Evolutionary conservation across 2,329 filamentous ascomycete genomes (phyloP).

Genomic region (Sporothrix inflata): DNA sequence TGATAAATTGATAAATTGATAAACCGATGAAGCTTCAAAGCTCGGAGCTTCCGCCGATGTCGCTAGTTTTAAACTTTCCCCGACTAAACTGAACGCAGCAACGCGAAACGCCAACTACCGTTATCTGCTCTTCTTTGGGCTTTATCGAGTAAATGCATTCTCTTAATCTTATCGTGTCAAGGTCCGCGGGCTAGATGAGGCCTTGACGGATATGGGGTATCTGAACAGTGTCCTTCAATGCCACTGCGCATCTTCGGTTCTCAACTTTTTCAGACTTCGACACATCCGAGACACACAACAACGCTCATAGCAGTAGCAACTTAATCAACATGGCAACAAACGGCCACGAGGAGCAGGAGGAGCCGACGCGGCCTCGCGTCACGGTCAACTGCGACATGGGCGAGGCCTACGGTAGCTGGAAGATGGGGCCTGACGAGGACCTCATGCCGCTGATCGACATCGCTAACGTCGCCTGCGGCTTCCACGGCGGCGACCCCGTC

Average conservation of each 20-base stretch:
- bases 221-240: neutral
- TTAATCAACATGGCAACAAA: neutral
- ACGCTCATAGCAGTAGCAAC: neutral
- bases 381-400: constrained; percentile 50
- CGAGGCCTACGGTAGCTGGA: constrained; percentile 51
- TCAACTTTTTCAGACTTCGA: neutral
- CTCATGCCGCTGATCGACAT: constrained; percentile 63
- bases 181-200: neutral
- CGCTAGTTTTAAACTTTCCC: neutral
- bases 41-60: neutral
- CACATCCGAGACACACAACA: neutral
- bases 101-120: neutral
- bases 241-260: neutral
- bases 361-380: neutral
- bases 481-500: constrained; percentile 63
- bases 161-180: neutral
- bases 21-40: neutral
- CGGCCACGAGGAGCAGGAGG: neutral
- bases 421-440: constrained; percentile 56
- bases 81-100: neutral
- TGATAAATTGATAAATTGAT: neutral
- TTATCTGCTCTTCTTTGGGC: neutral
- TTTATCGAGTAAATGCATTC: neutral
- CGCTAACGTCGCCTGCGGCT: constrained; percentile 63
- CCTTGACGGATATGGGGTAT: too few species aligned